Conservation (phyloP, 306 rosid species). For the Ammopiptanthus mongolicus region DNA sequence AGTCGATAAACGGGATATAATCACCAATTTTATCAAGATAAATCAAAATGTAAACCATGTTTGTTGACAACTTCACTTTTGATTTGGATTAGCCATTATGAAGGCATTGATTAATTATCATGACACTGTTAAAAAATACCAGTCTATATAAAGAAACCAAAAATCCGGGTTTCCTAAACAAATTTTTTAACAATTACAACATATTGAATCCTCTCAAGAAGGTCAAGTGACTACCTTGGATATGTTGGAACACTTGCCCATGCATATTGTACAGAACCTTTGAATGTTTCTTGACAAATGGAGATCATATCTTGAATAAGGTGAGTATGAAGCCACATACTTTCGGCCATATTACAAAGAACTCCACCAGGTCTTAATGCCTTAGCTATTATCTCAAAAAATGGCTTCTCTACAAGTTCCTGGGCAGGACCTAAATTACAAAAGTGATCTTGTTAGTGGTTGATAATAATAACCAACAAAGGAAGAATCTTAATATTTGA, state of each 20-base stretch:
- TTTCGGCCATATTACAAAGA: slow-evolving; percentile 98
- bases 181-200: neutral
- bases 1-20: neutral
- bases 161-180: neutral
- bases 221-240: slow-evolving; percentile 58
- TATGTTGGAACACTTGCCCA: slow-evolving; percentile 97
- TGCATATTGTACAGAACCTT: slow-evolving; percentile 88
- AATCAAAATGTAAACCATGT: neutral
- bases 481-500: neutral
- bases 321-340: slow-evolving; percentile 99
- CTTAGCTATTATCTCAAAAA: slow-evolving; percentile 82
- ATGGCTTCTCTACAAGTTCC: slow-evolving; percentile 95
- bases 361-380: slow-evolving; percentile 95
- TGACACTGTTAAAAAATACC: neutral
- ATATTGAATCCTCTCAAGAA: neutral
- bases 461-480: neutral
- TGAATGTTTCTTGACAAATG: slow-evolving; percentile 64
- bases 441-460: slow-evolving; percentile 14
- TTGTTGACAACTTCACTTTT: neutral
- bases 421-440: slow-evolving; percentile 85
- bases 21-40: neutral
- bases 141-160: neutral
- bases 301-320: slow-evolving; percentile 82
- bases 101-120: neutral
- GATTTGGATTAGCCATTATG: neutral